Conservation (phyloP, 345 rosid genomes). For the Diplotaxis tenuifolia region DNA sequence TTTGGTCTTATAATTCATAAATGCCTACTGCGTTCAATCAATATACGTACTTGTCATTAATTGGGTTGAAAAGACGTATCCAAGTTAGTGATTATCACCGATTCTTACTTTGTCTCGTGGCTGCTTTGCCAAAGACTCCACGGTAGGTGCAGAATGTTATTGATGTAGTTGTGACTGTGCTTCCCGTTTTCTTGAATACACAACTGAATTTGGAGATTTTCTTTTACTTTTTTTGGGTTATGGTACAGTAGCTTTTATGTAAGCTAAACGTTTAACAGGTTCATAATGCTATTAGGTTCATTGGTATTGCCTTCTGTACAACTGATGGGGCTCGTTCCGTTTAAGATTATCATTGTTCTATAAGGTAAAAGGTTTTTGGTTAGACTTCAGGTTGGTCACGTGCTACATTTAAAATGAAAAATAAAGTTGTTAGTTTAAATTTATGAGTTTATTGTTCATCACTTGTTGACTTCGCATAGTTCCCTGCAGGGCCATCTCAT, state of each 20-base stretch:
- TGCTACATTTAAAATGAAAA: constrained; percentile 40
- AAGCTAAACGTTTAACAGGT: constrained; percentile 58
- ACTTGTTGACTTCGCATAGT: constrained; percentile 63
- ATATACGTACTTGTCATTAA: not conserved
- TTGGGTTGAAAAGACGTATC: constrained; percentile 11
- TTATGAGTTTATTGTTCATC: constrained; percentile 38
- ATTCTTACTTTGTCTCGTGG: not conserved
- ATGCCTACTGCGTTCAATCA: constrained; percentile 3
- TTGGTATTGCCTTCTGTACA: constrained; percentile 66
- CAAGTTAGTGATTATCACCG: constrained; percentile 4
- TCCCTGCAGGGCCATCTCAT: constrained; percentile 76
- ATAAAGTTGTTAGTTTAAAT: constrained; percentile 39
- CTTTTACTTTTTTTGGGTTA: constrained; percentile 34
- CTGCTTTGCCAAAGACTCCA: constrained; percentile 3
- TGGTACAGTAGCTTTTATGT: constrained; percentile 39
- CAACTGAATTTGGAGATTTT: constrained; percentile 25
- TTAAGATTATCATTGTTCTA: constrained; percentile 58
- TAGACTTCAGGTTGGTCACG: constrained; percentile 47
- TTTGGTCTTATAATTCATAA: not conserved
- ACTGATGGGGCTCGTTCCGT: constrained; percentile 69
- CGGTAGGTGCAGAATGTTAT: constrained; percentile 11
- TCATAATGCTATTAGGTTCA: constrained; percentile 70
- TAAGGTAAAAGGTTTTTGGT: constrained; percentile 59
- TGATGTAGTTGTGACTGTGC: constrained; percentile 6
- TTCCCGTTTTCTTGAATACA: constrained; percentile 20